Conservation (phyloP, 2,329 filamentous ascomycete genomes). For the Paraphaeosphaeria minitans region DNA sequence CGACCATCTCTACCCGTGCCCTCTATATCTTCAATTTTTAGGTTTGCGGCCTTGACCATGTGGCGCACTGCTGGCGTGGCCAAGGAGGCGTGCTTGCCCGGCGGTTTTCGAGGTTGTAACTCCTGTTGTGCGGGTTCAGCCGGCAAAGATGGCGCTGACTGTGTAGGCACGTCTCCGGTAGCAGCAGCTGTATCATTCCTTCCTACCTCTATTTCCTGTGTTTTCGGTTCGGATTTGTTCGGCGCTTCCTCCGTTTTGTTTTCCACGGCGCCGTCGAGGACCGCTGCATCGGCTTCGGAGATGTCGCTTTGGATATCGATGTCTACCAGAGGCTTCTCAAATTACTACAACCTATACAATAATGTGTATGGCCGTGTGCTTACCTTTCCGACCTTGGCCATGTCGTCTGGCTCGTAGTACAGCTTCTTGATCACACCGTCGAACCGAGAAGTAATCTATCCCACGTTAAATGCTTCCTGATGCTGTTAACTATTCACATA, state of each 20-base stretch:
- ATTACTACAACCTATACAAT: conserved; percentile 20
- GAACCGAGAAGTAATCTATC: conserved; percentile 90
- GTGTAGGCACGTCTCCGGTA: conserved; percentile 20
- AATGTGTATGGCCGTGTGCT: not conserved
- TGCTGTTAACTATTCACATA: conserved; percentile 26
- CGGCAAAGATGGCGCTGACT: conserved; percentile 26
- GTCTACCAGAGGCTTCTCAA: conserved; percentile 76
- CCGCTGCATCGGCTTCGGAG: conserved; percentile 63
- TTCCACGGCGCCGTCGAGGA: conserved; percentile 42
- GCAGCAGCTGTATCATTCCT: conserved; percentile 42
- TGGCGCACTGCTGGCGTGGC: conserved; percentile 94
- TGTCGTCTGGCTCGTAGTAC: conserved; percentile 93
- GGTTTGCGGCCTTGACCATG: conserved; percentile 75
- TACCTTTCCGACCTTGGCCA: conserved; percentile 86
- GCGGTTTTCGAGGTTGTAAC: conserved; percentile 36
- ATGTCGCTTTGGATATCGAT: conserved; percentile 87
- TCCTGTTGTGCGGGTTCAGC: conserved; percentile 25
- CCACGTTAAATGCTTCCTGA: conserved; percentile 16
- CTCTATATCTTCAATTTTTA: conserved; percentile 77
- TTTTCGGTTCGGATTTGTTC: conserved; percentile 22
- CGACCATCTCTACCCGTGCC: conserved; percentile 91
- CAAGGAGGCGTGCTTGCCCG: conserved; percentile 72
- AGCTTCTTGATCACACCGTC: conserved; percentile 95
- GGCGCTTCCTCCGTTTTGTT: conserved; percentile 29
- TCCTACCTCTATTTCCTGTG: conserved; percentile 35